Percentiles rank a stretch among this genome's conserved stretches.
Evolutionary conservation across 306 rosid genomes (phyloP).

Genomic region (Fragaria vesca): DNA sequence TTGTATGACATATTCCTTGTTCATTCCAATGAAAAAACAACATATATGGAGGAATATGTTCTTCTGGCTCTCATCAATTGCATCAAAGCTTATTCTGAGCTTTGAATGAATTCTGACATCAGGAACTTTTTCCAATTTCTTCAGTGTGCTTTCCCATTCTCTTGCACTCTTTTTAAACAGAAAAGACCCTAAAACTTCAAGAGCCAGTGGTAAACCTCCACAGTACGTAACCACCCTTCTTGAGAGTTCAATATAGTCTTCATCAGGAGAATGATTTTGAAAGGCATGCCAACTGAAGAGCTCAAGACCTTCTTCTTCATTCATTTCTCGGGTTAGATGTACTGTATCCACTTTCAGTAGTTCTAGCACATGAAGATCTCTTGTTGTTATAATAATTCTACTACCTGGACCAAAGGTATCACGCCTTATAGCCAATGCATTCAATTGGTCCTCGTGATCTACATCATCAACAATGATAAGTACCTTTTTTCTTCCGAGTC

Average conservation of each 20-base stretch:
- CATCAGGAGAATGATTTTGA: not conserved
- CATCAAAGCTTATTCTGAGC: not conserved
- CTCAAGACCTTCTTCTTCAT: conserved; percentile 1
- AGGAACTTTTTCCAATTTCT: not conserved
- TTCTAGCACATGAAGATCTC: conserved; percentile 7
- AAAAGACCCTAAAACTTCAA: conserved; percentile 36
- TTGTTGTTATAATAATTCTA: conserved; percentile 21
- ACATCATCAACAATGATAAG: not conserved
- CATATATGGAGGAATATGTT: not conserved
- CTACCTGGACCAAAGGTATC: not conserved
- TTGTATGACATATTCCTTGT: not conserved
- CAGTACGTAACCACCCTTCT: conserved; percentile 9
- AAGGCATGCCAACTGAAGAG: conserved; percentile 42
- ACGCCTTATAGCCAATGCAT: not conserved
- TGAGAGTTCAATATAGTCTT: conserved; percentile 5
- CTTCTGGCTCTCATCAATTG: not conserved
- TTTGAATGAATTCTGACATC: not conserved
- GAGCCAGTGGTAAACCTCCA: conserved; percentile 44
- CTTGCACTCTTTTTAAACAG: not conserved
- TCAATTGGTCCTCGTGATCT: not conserved
- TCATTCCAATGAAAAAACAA: not conserved
- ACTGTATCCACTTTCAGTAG: not conserved
- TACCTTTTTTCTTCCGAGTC: not conserved
- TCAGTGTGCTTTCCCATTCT: too few species aligned
- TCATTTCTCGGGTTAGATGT: not conserved